Percentiles rank a stretch among this genome's conserved stretches.
phyloP scores from a whole-genome alignment of 805 yeast species.

The Metschnikowia henanensis region DNA sequence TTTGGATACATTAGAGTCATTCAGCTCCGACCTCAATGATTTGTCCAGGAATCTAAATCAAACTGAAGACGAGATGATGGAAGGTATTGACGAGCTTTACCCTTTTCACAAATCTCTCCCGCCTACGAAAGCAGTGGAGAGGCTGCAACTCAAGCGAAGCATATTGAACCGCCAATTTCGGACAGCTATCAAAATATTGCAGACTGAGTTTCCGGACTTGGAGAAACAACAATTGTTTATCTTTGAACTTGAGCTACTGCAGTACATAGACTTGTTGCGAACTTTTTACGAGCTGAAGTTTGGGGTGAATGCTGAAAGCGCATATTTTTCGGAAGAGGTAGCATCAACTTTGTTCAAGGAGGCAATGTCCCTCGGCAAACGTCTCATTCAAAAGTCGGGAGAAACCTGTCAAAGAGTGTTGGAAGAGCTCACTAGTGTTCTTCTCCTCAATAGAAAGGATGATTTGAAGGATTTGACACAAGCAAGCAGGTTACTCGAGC shows the following conservation, averaged over 20 bases:
- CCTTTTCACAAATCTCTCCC: slow-evolving; percentile 1
- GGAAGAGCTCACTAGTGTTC: slow-evolving; percentile 13
- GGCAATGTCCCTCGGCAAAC: slow-evolving; percentile 19
- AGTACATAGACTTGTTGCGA: slow-evolving; percentile 25
- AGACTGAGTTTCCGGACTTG: slow-evolving; percentile 5
- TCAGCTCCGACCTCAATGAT: slow-evolving; percentile 30
- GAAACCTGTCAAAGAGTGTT: slow-evolving; percentile 1
- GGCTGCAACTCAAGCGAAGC: slow-evolving; percentile 7
- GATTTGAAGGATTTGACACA: slow-evolving; percentile 10
- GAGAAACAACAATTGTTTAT: slow-evolving; percentile 12
- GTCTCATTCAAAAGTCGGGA: slow-evolving; percentile 17
- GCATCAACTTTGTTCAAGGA: slow-evolving; percentile 19
- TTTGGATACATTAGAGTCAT: slow-evolving; percentile 34
- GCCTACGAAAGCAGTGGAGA: slow-evolving; percentile 5
- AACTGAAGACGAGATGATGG: slow-evolving; percentile 14
- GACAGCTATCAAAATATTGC: slow-evolving; percentile 9
- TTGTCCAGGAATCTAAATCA: slow-evolving; percentile 18
- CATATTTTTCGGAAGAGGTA: background rate
- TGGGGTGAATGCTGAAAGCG: background rate
- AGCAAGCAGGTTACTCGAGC: slow-evolving; percentile 18
- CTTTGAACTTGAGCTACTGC: slow-evolving; percentile 28
- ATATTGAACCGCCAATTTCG: slow-evolving; percentile 8
- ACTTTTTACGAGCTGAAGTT: slow-evolving; percentile 22
- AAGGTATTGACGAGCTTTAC: background rate
- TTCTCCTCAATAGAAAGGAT: slow-evolving; percentile 7